Percentiles rank a stretch among this genome's conserved stretches.
Evolutionary conservation across 1,284 basidiomycete species (phyloP).

Genomic region (Phellopilus nigrolimitatus): DNA sequence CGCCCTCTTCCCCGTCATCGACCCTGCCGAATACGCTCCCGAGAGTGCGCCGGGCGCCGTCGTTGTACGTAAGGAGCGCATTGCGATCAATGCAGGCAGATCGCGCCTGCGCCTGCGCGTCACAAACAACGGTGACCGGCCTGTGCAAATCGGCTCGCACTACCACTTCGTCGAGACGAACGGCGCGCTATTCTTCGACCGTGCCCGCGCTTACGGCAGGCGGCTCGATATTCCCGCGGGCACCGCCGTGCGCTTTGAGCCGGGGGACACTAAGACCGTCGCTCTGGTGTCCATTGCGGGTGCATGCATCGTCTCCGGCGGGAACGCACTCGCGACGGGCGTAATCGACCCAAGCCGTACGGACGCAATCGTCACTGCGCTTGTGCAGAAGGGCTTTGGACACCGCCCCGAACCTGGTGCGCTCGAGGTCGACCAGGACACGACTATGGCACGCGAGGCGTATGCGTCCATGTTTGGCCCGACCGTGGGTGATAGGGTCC

Average conservation of each 20-base stretch:
- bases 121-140: slow-evolving; percentile 91
- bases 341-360: slow-evolving; percentile 38
- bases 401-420: slow-evolving; percentile 60
- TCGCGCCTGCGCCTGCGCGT: slow-evolving; percentile 72
- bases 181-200: slow-evolving; percentile 77
- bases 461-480: slow-evolving; percentile 96
- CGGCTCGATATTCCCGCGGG: slow-evolving; percentile 91
- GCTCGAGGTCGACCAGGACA: slow-evolving; percentile 42
- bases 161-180: slow-evolving; percentile 95
- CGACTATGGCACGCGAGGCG: slow-evolving; percentile 54
- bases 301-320: slow-evolving; percentile 67
- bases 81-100: slow-evolving; percentile 73
- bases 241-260: slow-evolving; percentile 96
- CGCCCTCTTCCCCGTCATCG: slow-evolving; percentile 56
- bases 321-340: slow-evolving; percentile 73
- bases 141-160: slow-evolving; percentile 93
- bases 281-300: slow-evolving; percentile 81
- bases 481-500: slow-evolving; percentile 84
- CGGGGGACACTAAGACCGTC: slow-evolving; percentile 85
- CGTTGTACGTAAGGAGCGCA: slow-evolving; percentile 60
- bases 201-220: slow-evolving; percentile 75
- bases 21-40: slow-evolving; percentile 44
- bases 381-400: slow-evolving; percentile 54
- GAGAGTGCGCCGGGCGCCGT: slow-evolving; percentile 71
- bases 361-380: slow-evolving; percentile 41